Conservation (phyloP, 768 basidiomycete genomes). For the Gloeopeniophorella convolvens region DNA sequence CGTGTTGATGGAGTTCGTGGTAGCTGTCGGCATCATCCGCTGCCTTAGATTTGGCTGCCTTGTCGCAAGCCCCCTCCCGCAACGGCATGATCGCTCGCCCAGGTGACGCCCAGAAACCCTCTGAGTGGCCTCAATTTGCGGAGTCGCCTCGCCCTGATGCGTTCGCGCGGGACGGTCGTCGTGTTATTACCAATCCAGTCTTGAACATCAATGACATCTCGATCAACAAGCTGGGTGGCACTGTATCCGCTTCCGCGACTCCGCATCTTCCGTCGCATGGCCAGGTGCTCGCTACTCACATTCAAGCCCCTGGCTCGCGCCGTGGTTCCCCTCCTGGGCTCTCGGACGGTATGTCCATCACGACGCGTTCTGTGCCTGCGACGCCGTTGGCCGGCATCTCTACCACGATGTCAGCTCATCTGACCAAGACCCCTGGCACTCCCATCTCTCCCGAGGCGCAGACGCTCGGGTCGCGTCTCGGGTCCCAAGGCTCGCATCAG, state of each 20-base stretch:
- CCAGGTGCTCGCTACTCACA: conserved; percentile 38
- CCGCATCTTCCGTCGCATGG: conserved; percentile 59
- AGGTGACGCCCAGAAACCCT: conserved; percentile 60
- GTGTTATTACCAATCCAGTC: conserved; percentile 69
- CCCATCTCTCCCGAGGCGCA: conserved; percentile 59
- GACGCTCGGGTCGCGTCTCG: conserved; percentile 55
- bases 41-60: conserved; percentile 87
- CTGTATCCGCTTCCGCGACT: conserved; percentile 54
- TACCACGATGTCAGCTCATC: conserved; percentile 37
- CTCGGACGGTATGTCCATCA: conserved; percentile 51
- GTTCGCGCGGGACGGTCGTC: conserved; percentile 52
- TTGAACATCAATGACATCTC: conserved; percentile 49
- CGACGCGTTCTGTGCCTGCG: conserved; percentile 75
- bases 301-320: conserved; percentile 48
- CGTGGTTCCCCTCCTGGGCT: conserved; percentile 67
- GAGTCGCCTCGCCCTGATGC: conserved; percentile 59
- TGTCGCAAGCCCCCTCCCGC: conserved; percentile 74
- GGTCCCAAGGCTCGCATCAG: conserved; percentile 37
- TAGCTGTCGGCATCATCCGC: conserved; percentile 85
- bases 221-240: conserved; percentile 36
- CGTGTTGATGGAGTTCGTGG: background rate
- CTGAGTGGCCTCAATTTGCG: conserved; percentile 92
- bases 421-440: conserved; percentile 62
- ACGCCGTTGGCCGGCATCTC: conserved; percentile 62
- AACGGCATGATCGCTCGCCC: conserved; percentile 48